Base-by-base conservation (phyloP, 768 basidiomycete genomes). In the Mycena alexandri region DNA sequence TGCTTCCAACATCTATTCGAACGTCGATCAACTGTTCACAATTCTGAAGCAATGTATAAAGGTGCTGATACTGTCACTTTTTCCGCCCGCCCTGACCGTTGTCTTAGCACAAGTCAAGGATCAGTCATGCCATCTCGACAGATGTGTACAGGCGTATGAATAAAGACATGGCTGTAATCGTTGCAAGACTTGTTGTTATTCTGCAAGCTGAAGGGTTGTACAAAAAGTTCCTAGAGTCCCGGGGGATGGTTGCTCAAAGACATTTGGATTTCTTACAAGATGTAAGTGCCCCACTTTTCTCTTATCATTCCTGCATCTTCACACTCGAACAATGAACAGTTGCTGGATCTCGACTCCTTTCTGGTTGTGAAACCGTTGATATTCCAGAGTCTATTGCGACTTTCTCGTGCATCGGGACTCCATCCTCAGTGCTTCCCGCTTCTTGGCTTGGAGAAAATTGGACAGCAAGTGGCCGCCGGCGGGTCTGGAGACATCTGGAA, bases 401-500 rank as follows among this genome's bases (percentile, higher is more conserved):
- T 71, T 34, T 68, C 66, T 10, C 65, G 65, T 13, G 51, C 5
- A 17, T 71, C 70, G 8, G 57, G 58, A 2, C 61, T 55, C 12
- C 57, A 68, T 29, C 70, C 70, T 21, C 47, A 24, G 24, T 71
- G 65, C 21, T 54, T 71, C 14, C 17, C 42, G 14, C 58, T 71
- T 11, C 14, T 56, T 0, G 70, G 53, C 4, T 41, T 68, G 13
- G 21, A 63, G 21, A 54, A 51, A 36, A 17, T 56, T 22, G 69
- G 67, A 5, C 48, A 58, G 16, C 68, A 69, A 61, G 42, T 70
- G 13, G 68, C 61, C 2, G 64, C 61, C 16, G 71, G 71, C 16
- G 59, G 63, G 5, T 72, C 61, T 48, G 65, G 65, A 2, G 64
- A 67, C 19, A 61, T 67, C 36, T 64, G 64, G 63, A 58, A 67